These are phyloP conservation scores for Smallanthus sonchifolius DNA, from an alignment of 129 eudicot species.

Conservation along the genomic window DNA sequence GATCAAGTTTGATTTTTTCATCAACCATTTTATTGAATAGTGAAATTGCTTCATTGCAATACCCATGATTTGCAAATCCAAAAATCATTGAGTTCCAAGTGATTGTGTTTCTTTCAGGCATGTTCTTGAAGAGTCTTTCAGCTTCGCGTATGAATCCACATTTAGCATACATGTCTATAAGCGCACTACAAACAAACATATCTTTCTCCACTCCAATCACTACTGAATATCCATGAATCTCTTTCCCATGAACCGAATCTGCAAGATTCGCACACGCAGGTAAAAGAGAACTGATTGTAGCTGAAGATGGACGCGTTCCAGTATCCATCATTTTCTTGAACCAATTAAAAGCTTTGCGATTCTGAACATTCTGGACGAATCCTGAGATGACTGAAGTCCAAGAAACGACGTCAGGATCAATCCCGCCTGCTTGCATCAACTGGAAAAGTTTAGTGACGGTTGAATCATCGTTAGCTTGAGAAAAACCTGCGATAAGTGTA, in stretches of 20 bases:
- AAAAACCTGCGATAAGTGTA: constrained; percentile 62
- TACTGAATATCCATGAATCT: constrained; percentile 65
- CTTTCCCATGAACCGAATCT: constrained; percentile 57
- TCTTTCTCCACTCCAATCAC: constrained; percentile 55
- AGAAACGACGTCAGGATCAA: constrained; percentile 74
- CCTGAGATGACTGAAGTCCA: constrained; percentile 83
- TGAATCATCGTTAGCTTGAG: constrained; percentile 50
- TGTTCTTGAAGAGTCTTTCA: constrained; percentile 47
- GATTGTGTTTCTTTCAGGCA: constrained; percentile 52
- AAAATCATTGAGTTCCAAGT: constrained; percentile 87
- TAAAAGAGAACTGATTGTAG: constrained; percentile 64
- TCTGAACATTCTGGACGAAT: constrained; percentile 49
- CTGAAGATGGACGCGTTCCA: constrained; percentile 51
- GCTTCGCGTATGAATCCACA: constrained; percentile 66
- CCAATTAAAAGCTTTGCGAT: constrained; percentile 45
- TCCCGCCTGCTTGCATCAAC: constrained; percentile 37
- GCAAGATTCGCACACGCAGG: constrained; percentile 60
- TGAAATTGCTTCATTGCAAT: constrained; percentile 47
- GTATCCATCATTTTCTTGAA: constrained; percentile 52
- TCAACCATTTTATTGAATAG: constrained; percentile 58
- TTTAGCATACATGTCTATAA: constrained; percentile 84
- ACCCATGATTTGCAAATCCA: constrained; percentile 76
- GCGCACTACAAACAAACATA: constrained; percentile 54
- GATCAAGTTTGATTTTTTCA: constrained; percentile 44
- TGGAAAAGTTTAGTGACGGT: constrained; percentile 43